A percentile compares a stretch with the other conserved stretches of the same genome.
These are phyloP conservation scores for Melastoma candidum DNA, from an alignment of 441 rosid genomes.

Conservation along the genomic window DNA sequence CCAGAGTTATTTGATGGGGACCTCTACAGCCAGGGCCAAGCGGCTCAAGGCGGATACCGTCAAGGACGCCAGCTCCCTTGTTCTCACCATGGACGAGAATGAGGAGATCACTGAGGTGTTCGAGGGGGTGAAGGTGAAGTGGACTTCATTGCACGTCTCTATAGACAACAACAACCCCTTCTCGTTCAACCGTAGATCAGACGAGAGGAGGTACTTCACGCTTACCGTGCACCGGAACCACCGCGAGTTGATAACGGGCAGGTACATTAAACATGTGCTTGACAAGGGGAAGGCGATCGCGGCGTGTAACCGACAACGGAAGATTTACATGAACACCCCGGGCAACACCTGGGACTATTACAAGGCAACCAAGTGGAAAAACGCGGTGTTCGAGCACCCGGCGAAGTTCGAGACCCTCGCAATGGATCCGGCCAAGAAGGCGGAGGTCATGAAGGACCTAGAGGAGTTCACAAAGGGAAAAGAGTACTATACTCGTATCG, in stretches of 20 bases:
- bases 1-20: background rate
- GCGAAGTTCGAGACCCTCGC: constrained; percentile 11
- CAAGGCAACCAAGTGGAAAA: constrained; percentile 9
- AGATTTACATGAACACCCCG: constrained; percentile 14
- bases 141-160: background rate
- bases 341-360: constrained; percentile 4
- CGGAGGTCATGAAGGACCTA: constrained; percentile 12
- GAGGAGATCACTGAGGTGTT: background rate
- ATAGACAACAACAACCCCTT: background rate
- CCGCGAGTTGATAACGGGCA: no score
- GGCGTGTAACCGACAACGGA: constrained; percentile 6
- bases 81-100: constrained; percentile 14
- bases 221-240: background rate
- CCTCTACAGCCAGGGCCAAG: background rate
- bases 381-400: constrained; percentile 10
- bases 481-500: constrained; percentile 9
- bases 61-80: background rate
- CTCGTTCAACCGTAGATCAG: background rate
- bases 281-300: constrained; percentile 7
- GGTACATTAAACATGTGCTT: background rate
- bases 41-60: background rate
- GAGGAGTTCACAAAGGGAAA: constrained; percentile 8
- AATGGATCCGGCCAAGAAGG: background rate
- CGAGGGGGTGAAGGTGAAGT: constrained; percentile 7
- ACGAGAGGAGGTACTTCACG: constrained; percentile 6